These are phyloP conservation scores for Russula emetica DNA, from an alignment of 768 basidiomycete species.

Conservation along the genomic window DNA sequence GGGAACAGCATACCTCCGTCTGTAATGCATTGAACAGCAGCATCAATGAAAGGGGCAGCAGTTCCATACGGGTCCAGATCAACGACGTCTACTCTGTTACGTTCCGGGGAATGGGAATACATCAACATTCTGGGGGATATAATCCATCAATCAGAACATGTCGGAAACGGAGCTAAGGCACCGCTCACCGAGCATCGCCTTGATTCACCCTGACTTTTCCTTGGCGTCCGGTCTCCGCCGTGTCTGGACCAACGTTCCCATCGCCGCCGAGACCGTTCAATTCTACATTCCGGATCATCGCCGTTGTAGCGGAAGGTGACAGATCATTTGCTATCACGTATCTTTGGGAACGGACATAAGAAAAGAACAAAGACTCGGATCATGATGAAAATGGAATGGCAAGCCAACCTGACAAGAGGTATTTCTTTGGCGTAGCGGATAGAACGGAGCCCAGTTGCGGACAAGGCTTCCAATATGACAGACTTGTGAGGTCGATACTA, in stretches of 20 bases:
- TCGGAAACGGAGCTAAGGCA: background rate
- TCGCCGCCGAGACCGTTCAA: conserved; percentile 63
- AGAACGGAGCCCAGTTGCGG: conserved; percentile 91
- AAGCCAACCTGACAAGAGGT: conserved; percentile 72
- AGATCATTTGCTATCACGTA: conserved; percentile 94
- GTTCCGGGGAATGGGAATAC: conserved; percentile 79
- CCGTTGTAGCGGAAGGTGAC: conserved; percentile 72
- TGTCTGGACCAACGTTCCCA: conserved; percentile 10
- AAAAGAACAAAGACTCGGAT: background rate
- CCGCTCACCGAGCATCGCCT: conserved; percentile 85
- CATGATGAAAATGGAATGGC: background rate
- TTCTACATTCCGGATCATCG: conserved; percentile 81
- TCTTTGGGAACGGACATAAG: conserved; percentile 40
- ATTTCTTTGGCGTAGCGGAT: conserved; percentile 99
- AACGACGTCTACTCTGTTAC: conserved; percentile 81
- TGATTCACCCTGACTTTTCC: conserved; percentile 77
- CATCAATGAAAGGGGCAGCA: conserved; percentile 94
- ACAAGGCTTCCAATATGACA: conserved; percentile 86
- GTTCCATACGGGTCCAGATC: conserved; percentile 98
- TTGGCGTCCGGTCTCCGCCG: conserved; percentile 29
- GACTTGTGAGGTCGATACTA: conserved; percentile 62
- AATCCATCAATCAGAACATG: background rate
- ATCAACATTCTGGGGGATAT: conserved; percentile 62
- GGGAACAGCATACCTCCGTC: conserved; percentile 66
- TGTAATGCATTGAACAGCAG: conserved; percentile 80